Evolutionary conservation across 2,329 filamentous ascomycete species (phyloP), one percentile per base, ranked within the genome.

Genomic region (Microascus cirrosus): DNA sequence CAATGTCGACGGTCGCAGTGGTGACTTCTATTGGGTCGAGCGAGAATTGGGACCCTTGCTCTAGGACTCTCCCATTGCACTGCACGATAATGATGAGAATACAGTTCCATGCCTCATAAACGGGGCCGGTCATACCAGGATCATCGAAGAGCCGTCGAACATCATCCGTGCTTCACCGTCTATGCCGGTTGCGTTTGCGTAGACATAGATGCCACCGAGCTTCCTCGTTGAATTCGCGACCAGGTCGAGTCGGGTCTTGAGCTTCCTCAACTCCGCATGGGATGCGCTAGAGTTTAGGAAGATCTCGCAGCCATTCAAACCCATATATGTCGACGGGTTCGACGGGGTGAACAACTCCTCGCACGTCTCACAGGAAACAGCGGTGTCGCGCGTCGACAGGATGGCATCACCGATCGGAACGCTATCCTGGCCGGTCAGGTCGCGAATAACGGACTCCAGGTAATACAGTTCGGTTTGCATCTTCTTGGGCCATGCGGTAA

Each of bases 141-240:
- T 59, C 58, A 61, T 61, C 74, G 67, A 60, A 1, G 58, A 60
- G 13, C 61, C 61, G 45, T 62, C 61, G 57, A 59, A 60, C 86
- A 87, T 59, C 64, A 66, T 67, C 20, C 65, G 65, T 1, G 65
- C 65, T 59, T 67, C 65, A 24, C 65, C 64, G 28, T 67, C 65
- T 18, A 65, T 60, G 28, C 51, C 28, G 7, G 64, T 66, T 3
- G 65, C 64, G 35, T 74, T 74, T 5, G 71, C 64, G 53, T 74
- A 74, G 0, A 78, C 68, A 62, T 85, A 84, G 11, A 84, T 72
- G 25, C 82, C 82, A 3, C 82, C 82, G 24, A 72, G 74, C 64
- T 85, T 86, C 8, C 77, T 73, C 0, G 86, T 90, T 0, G 83
- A 84, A 63, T 88, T 80, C 1, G 74, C 73, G 57, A 90, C 90